Evolutionary conservation across 1,284 basidiomycete genomes (phyloP).

Genomic region (Caloboletus inedulis): DNA sequence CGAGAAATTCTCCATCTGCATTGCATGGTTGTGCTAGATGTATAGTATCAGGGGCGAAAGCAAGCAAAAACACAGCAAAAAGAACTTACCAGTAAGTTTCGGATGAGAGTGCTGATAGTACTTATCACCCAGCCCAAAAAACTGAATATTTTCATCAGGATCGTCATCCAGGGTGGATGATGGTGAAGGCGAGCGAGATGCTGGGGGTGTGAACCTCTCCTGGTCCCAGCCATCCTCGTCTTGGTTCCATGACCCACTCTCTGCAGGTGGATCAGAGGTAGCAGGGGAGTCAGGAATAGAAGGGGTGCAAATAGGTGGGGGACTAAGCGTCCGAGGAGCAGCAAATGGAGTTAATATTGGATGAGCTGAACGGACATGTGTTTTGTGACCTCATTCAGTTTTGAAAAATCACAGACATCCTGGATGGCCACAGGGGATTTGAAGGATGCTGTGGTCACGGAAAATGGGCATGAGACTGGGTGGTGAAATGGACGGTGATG

Average conservation of each 20-base stretch:
- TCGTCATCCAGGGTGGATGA: background rate
- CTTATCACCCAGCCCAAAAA: background rate
- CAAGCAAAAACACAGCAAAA: background rate
- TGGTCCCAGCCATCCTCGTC: background rate
- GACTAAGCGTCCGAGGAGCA: background rate
- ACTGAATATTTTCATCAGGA: background rate
- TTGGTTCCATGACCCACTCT: background rate
- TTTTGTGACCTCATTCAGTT: background rate
- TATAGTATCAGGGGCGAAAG: background rate
- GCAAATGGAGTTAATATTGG: too few relatives aligned
- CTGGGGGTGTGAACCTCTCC: background rate
- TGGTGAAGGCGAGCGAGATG: background rate
- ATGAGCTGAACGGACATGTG: background rate
- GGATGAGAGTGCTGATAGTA: slow-evolving; percentile 5
- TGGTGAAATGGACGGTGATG: background rate
- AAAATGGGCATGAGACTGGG: background rate
- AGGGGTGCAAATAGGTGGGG: background rate
- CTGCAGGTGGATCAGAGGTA: too few relatives aligned
- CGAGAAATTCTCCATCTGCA: background rate
- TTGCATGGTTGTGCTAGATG: background rate
- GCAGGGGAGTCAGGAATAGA: too few relatives aligned
- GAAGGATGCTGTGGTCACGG: background rate
- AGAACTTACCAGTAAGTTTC: slow-evolving; percentile 1
- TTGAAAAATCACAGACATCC: background rate
- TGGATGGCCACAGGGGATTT: background rate